Conservation (phyloP, 495 filamentous ascomycete genomes). For the Echria macrotheca region DNA sequence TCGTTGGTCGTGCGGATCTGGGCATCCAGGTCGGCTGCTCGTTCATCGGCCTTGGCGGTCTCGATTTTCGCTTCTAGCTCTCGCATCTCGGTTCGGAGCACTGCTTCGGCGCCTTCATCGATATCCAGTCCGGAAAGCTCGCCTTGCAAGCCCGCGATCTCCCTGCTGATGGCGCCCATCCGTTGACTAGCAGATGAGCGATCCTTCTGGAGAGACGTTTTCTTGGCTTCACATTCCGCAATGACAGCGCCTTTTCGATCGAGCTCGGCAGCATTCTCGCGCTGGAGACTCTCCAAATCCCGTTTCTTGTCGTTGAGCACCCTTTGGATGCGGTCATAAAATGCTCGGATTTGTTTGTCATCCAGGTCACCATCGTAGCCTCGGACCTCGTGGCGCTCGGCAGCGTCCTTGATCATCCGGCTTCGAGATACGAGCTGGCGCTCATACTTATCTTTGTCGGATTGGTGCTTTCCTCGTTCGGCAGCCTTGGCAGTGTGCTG, state of each 20-base stretch:
- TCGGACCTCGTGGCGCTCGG: conserved; percentile 72
- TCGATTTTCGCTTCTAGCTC: conserved; percentile 61
- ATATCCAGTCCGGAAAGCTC: conserved; percentile 65
- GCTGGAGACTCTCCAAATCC: conserved; percentile 65
- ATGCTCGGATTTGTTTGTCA: conserved; percentile 65
- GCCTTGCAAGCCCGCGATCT: conserved; percentile 53
- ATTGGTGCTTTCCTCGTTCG: conserved; percentile 78
- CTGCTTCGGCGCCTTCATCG: conserved; percentile 75
- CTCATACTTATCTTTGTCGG: conserved; percentile 81
- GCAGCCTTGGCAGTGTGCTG: conserved; percentile 65
- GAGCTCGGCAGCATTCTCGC: conserved; percentile 64
- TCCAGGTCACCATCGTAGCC: conserved; percentile 77
- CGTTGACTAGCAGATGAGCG: conserved; percentile 64
- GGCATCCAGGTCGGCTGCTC: conserved; percentile 59
- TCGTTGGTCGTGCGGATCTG: conserved; percentile 57
- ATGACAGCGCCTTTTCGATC: conserved; percentile 60
- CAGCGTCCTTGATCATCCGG: conserved; percentile 69
- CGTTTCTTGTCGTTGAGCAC: conserved; percentile 71
- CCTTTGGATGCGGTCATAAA: conserved; percentile 72
- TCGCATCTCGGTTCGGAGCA: conserved; percentile 64
- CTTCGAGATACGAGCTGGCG: conserved; percentile 64
- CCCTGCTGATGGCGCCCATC: conserved; percentile 64
- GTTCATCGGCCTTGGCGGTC: conserved; percentile 55
- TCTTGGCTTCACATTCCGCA: conserved; percentile 62
- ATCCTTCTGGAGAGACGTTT: conserved; percentile 60